Evolutionary conservation across 495 filamentous ascomycete species (phyloP), one percentile per base, ranked within the genome.

Genomic region (Aspergillus asperescens): DNA sequence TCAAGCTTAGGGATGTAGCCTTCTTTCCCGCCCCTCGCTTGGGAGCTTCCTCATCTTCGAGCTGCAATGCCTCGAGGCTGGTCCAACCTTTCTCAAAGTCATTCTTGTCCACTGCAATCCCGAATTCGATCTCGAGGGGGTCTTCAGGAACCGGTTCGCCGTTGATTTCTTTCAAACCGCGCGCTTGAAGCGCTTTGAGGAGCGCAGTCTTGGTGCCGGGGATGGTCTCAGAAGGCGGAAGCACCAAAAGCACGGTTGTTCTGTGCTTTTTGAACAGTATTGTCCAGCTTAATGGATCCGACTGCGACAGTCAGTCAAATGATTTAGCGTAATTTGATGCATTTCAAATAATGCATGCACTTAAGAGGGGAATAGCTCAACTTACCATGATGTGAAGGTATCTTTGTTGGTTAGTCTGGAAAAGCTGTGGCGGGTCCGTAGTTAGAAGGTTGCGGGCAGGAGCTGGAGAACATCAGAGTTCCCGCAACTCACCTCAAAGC

Each of bases 201-300:
- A 95, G 78, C 7, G 85, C 77, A 7, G 77, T 56, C 62, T 86
- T 87, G 37, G 89, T 67, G 1, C 73, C 66, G 16, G 66, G 52
- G 59, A 95, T 82, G 23, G 81, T 62, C 55, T 82, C 76, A 37
- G 79, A 71, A 3, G 83, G 72, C 31, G 80, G 76, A 24, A 84
- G 76, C 57, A 88, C 81, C 24, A 95, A 74, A 59, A 91, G 77
- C 59, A 95, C 73, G 22, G 88, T 95, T 50, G 82, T 84, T 51
- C 81, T 86, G 67, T 86, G 82, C 68, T 86, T 75, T 60, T 95
- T 95, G 66, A 95, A 81, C 22, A 85, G 80, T 31, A 95, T 65
- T 9, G 87, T 89, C 68, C 81, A 73, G 24, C 80, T 73, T 15
- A 63, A 48, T 13, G 73, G 58, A 48, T 73, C 66, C 35, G 58